These are phyloP conservation scores for Lophium mytilinum DNA, from an alignment of 495 filamentous ascomycete genomes.

Conservation along the genomic window DNA sequence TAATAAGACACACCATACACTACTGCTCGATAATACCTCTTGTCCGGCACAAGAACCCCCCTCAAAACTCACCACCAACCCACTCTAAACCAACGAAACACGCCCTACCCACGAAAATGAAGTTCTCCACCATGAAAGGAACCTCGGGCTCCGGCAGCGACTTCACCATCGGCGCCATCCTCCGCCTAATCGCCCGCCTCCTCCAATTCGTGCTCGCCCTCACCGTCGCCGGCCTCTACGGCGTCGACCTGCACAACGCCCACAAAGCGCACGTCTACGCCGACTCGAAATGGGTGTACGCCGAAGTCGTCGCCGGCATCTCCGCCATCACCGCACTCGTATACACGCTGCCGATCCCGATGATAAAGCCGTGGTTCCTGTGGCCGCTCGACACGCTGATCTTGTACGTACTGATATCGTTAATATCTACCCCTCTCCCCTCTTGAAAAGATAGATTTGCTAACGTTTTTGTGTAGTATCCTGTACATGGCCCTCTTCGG, in stretches of 20 bases:
- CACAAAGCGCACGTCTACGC: conserved; percentile 40
- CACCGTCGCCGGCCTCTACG: conserved; percentile 72
- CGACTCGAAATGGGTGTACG: conserved; percentile 71
- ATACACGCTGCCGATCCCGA: conserved; percentile 54
- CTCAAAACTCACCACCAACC: neutral
- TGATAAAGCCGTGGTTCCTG: conserved; percentile 47
- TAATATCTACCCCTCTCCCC: neutral
- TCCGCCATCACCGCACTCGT: conserved; percentile 52
- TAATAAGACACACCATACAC: too few species aligned
- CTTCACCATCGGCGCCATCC: conserved; percentile 13
- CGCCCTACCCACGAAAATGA: neutral
- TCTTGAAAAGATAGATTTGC: neutral
- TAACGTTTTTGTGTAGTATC: conserved; percentile 28
- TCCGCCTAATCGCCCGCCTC: conserved; percentile 50
- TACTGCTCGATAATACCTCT: neutral
- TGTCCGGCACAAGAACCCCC: neutral
- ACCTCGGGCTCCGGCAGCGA: neutral
- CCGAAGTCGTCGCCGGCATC: conserved; percentile 55
- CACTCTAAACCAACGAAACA: neutral
- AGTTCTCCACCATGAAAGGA: conserved; percentile 5
- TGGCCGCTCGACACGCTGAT: conserved; percentile 56
- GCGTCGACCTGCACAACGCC: conserved; percentile 55
- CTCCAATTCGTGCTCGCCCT: conserved; percentile 66
- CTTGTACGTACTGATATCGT: conserved; percentile 33
- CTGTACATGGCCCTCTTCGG: conserved; percentile 78